phyloP scores from a whole-genome alignment of 225 moss, liverwort and hornwort genomes.

The Antitrichia curtipendula region DNA sequence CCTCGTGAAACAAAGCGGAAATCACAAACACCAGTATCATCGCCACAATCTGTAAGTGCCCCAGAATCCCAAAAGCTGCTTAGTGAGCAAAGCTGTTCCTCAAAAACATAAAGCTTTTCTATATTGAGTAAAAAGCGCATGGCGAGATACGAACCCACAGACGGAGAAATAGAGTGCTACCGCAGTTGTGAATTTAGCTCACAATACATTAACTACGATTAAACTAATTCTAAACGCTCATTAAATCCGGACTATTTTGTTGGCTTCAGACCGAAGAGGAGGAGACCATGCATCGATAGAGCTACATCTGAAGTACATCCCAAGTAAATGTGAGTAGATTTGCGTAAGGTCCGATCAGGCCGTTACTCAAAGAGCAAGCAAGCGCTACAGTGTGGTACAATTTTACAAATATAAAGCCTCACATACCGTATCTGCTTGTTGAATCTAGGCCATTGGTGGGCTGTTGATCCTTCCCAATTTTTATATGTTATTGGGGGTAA shows the following conservation, averaged over 20 bases:
- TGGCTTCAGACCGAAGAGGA: not conserved
- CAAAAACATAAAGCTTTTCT: not conserved
- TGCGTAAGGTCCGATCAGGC: not conserved
- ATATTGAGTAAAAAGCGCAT: not conserved
- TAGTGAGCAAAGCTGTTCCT: not conserved
- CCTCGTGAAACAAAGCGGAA: conserved; percentile 95
- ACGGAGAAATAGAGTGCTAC: not conserved
- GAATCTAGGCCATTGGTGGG: not conserved
- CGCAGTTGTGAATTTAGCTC: not conserved
- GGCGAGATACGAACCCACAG: not conserved
- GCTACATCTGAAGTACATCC: not conserved
- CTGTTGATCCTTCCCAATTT: not conserved
- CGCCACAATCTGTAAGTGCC: conserved; percentile 33
- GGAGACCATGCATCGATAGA: not conserved
- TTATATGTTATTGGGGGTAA: not conserved
- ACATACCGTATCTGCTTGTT: not conserved
- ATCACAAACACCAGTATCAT: conserved; percentile 72
- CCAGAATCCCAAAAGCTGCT: not conserved
- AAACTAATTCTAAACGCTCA: not conserved
- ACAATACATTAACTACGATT: not conserved
- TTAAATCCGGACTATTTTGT: not conserved
- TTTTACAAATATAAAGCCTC: not conserved
- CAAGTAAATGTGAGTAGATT: not conserved
- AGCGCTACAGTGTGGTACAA: not conserved
- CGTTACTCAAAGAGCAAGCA: not conserved